phyloP scores from a whole-genome alignment of 441 rosid species.

The Breynia disticha region DNA sequence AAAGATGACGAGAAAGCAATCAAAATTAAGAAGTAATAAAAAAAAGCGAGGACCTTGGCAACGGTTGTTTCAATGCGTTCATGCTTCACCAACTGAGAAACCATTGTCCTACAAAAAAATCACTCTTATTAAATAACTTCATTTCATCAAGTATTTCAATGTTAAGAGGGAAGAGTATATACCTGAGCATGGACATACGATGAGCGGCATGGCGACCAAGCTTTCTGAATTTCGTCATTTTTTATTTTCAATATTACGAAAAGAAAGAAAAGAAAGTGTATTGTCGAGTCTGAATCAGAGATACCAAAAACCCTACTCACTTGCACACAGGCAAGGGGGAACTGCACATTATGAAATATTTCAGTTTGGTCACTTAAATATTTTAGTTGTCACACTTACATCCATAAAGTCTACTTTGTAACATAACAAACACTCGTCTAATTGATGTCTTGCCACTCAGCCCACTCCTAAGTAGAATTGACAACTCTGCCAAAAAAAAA shows the following conservation, averaged over 20 bases:
- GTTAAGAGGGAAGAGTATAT: neutral
- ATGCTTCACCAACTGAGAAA: constrained; percentile 84
- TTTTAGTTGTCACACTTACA: no score
- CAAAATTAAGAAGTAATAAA: neutral
- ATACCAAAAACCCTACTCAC: constrained; percentile 16
- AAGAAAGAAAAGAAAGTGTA: neutral
- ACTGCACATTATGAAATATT: no score
- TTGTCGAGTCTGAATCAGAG: neutral
- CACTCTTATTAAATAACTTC: neutral
- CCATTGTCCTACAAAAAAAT: constrained; percentile 51
- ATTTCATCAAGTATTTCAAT: neutral
- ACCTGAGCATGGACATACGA: constrained; percentile 91
- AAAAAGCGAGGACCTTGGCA: constrained; percentile 81
- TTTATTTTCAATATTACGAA: neutral
- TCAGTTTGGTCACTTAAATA: no score
- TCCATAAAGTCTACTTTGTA: no score
- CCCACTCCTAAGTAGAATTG: no score
- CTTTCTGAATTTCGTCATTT: constrained; percentile 80
- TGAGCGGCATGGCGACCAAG: constrained; percentile 60
- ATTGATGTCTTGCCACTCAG: no score
- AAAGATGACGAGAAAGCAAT: neutral
- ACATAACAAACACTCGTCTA: no score
- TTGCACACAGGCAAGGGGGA: no score
- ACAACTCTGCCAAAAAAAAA: no score
- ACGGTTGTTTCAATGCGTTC: constrained; percentile 88